phyloP scores from a whole-genome alignment of 805 yeast genomes.

The Saccharomyces paradoxus region DNA sequence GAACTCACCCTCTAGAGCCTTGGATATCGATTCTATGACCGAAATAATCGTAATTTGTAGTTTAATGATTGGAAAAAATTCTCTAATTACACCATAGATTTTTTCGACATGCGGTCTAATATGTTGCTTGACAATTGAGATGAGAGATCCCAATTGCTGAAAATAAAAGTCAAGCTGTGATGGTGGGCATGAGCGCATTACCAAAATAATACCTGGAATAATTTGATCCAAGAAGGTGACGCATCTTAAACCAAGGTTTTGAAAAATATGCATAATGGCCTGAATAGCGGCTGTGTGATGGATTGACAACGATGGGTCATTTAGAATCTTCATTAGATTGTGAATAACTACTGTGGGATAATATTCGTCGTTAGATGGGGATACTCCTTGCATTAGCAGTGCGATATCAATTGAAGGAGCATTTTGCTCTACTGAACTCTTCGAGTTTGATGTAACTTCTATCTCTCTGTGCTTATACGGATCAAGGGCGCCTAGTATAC shows the following conservation, averaged over 20 bases:
- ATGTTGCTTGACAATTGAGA: constrained; percentile 79
- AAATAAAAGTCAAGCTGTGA: constrained; percentile 80
- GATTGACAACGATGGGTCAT: constrained; percentile 73
- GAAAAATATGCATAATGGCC: constrained; percentile 85
- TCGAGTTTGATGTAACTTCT: constrained; percentile 55
- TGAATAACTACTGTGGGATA: constrained; percentile 91
- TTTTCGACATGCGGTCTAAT: constrained; percentile 74
- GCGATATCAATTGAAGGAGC: constrained; percentile 89
- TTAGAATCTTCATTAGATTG: constrained; percentile 71
- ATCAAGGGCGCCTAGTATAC: constrained; percentile 92
- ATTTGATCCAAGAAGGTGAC: constrained; percentile 83
- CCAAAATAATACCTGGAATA: constrained; percentile 77
- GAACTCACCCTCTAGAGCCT: constrained; percentile 86
- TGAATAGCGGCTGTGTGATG: constrained; percentile 93
- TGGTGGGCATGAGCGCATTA: constrained; percentile 74
- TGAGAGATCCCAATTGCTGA: constrained; percentile 75
- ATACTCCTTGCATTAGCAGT: constrained; percentile 83
- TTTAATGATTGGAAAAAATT: constrained; percentile 54
- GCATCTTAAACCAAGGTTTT: constrained; percentile 79
- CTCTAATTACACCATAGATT: constrained; percentile 66
- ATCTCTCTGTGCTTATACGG: constrained; percentile 93
- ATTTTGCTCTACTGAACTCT: constrained; percentile 56
- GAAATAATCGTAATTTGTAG: constrained; percentile 73
- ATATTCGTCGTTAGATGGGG: constrained; percentile 87
- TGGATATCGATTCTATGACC: constrained; percentile 74